Conservation (phyloP, 225 moss, liverwort and hornwort species). For the Marchantia paleacea region DNA sequence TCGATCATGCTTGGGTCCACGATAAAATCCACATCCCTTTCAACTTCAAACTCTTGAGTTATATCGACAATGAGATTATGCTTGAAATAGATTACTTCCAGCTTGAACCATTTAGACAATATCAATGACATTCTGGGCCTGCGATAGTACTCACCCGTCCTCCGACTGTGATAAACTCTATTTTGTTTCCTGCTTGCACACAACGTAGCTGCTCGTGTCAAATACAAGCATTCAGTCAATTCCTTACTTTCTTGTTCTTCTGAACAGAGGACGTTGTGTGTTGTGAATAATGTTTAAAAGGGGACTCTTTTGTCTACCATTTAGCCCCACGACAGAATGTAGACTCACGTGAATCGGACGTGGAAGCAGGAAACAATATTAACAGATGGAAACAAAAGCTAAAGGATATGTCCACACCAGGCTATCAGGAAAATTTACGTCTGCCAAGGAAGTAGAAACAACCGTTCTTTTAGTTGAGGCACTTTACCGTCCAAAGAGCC, state of each 20-base stretch:
- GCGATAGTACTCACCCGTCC: constrained; percentile 12
- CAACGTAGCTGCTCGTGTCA: background rate
- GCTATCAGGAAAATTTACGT: background rate
- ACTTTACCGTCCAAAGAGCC: constrained; percentile 54
- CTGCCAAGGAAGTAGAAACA: background rate
- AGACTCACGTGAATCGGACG: background rate
- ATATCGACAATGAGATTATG: background rate
- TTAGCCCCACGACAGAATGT: too few species aligned
- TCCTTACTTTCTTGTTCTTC: too few species aligned
- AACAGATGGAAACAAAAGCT: background rate
- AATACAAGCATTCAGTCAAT: background rate
- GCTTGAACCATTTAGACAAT: background rate
- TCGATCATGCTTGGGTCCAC: background rate
- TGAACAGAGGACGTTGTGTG: background rate
- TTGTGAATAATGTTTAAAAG: too few species aligned
- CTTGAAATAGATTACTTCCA: background rate
- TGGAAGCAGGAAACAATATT: background rate
- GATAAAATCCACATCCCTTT: background rate
- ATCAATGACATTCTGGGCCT: background rate
- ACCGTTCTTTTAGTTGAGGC: too few species aligned
- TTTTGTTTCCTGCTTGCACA: constrained; percentile 18
- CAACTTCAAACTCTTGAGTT: background rate
- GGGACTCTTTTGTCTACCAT: too few species aligned
- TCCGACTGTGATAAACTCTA: constrained; percentile 18
- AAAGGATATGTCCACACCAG: background rate